Evolutionary conservation across 305 asterid species (phyloP).

Genomic region (Fraxinus nigra): DNA sequence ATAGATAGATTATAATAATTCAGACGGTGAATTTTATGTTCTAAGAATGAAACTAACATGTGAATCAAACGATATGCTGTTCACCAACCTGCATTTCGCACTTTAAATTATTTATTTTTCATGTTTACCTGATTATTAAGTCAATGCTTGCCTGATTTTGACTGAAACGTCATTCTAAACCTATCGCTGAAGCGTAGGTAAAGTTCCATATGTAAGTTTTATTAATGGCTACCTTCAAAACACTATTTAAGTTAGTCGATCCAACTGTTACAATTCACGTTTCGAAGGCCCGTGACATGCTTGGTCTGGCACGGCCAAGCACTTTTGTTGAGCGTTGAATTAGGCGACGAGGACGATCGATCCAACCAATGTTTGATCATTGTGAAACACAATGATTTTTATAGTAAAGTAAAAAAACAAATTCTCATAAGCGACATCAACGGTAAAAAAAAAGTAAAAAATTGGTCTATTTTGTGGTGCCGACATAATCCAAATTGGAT

Average conservation of each 20-base stretch:
- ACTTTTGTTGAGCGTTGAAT: neutral
- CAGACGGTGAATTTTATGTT: neutral
- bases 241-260: neutral
- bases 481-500: neutral
- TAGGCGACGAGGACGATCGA: neutral
- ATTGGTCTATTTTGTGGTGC: neutral
- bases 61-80: neutral
- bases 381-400: neutral
- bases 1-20: no score
- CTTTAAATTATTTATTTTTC: neutral
- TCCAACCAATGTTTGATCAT: neutral
- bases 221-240: neutral
- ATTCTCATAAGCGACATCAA: neutral
- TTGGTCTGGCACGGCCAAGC: neutral
- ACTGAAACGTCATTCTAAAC: neutral
- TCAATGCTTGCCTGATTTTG: neutral
- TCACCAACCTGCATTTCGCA: neutral
- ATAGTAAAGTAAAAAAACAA: no score
- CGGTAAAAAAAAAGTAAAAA: neutral
- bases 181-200: neutral
- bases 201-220: neutral
- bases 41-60: neutral
- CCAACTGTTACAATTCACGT: neutral
- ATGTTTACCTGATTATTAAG: neutral
- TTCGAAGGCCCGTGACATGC: neutral